These are phyloP conservation scores for Galeopsis tetrahit DNA, from an alignment of 257 asterid genomes.

Conservation along the genomic window DNA sequence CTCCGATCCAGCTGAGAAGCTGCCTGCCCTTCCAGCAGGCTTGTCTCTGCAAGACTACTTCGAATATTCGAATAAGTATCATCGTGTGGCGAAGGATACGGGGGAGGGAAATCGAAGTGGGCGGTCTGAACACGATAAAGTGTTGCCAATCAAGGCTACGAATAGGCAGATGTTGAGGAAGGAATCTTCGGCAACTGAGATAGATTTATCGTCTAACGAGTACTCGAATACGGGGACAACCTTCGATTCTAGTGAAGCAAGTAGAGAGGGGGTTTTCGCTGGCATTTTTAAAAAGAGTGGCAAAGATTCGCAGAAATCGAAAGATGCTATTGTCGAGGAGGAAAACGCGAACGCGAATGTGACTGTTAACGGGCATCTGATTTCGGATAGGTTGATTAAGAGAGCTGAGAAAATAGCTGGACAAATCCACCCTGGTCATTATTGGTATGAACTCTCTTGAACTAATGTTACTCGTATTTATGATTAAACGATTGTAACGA, in stretches of 20 bases:
- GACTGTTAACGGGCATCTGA: constrained; percentile 77
- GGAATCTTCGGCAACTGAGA: constrained; percentile 72
- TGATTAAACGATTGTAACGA: neutral
- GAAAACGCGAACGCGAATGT: constrained; percentile 48
- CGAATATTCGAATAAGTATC: constrained; percentile 67
- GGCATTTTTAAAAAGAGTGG: constrained; percentile 57
- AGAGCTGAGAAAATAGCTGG: constrained; percentile 88
- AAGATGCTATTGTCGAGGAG: constrained; percentile 34
- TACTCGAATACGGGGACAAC: constrained; percentile 77
- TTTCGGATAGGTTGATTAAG: constrained; percentile 57
- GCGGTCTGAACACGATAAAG: constrained; percentile 48
- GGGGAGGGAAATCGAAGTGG: constrained; percentile 59
- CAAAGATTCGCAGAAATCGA: constrained; percentile 46
- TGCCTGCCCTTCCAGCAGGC: constrained; percentile 54
- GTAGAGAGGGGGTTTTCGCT: constrained; percentile 58
- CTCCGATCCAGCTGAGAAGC: constrained; percentile 42
- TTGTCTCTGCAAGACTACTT: constrained; percentile 70
- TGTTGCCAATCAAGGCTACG: constrained; percentile 37
- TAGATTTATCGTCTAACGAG: constrained; percentile 79
- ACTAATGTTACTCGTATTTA: constrained; percentile 9
- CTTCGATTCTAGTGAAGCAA: constrained; percentile 65
- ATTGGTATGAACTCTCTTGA: constrained; percentile 61
- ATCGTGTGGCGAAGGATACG: constrained; percentile 35
- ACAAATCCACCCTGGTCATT: constrained; percentile 78
- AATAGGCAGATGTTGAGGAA: constrained; percentile 44